Evolutionary conservation across 768 basidiomycete species (phyloP).

Genomic region (Boletus tylopilopsis): DNA sequence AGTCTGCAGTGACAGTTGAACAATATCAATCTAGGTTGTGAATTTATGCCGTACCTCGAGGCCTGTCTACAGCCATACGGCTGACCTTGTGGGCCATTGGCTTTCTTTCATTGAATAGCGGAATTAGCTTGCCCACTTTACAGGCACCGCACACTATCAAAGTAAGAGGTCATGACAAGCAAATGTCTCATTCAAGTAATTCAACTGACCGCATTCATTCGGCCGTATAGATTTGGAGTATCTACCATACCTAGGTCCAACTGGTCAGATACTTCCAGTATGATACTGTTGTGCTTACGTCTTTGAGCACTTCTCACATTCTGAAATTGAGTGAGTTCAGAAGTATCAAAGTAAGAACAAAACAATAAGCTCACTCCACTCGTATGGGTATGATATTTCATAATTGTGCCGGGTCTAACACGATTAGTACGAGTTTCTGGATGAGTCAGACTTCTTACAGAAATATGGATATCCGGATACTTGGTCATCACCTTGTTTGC

Average conservation of each 20-base stretch:
- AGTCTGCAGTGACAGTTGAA: constrained; percentile 11
- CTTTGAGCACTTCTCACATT: constrained; percentile 60
- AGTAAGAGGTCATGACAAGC: not conserved
- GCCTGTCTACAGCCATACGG: constrained; percentile 41
- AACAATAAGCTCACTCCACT: constrained; percentile 56
- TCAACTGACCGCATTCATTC: constrained; percentile 54
- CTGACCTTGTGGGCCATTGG: constrained; percentile 36
- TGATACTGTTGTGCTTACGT: constrained; percentile 38
- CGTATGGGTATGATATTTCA: constrained; percentile 66
- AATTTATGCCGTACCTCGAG: constrained; percentile 38
- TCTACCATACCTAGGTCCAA: constrained; percentile 57
- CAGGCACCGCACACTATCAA: constrained; percentile 63
- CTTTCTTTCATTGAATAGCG: constrained; percentile 47
- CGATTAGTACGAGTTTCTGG: not conserved
- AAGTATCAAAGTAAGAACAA: not conserved
- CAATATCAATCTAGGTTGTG: not conserved
- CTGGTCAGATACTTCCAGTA: constrained; percentile 4
- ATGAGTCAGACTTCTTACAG: constrained; percentile 40
- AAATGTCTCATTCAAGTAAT: not conserved
- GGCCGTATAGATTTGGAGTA: constrained; percentile 70
- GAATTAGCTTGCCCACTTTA: constrained; percentile 52
- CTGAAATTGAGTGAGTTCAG: constrained; percentile 32
- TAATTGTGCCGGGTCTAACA: constrained; percentile 67
- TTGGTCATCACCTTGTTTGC: constrained; percentile 65
- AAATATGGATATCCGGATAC: constrained; percentile 66